Evolutionary conservation across 2,329 filamentous ascomycete species (phyloP).

Genomic region (Thermomyces lanuginosus): DNA sequence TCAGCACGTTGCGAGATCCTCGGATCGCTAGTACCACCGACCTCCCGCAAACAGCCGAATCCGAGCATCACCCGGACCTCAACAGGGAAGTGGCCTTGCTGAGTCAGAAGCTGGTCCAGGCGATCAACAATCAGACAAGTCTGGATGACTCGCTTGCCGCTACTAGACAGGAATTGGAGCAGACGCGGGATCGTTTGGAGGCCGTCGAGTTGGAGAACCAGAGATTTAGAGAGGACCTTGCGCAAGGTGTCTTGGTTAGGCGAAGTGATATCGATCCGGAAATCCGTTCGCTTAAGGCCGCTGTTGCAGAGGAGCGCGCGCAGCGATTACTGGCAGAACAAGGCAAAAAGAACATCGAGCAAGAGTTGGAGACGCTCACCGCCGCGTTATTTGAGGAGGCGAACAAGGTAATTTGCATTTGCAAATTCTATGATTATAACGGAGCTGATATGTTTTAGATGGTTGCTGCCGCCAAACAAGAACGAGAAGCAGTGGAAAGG

Average conservation of each 20-base stretch:
- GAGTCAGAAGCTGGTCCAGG: constrained; percentile 90
- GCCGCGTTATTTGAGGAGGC: constrained; percentile 94
- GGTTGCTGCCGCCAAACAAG: constrained; percentile 76
- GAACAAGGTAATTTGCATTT: constrained; percentile 48
- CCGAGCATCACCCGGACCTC: constrained; percentile 40
- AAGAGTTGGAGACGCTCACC: constrained; percentile 79
- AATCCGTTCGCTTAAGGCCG: constrained; percentile 42
- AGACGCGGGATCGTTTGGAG: constrained; percentile 49
- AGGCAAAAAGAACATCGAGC: constrained; percentile 78
- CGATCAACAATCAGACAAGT: constrained; percentile 88
- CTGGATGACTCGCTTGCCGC: constrained; percentile 76
- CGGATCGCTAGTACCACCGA: constrained; percentile 21
- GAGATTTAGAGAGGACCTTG: constrained; percentile 53
- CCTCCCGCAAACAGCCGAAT: constrained; percentile 19
- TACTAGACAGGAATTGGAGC: constrained; percentile 67
- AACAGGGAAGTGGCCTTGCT: constrained; percentile 70
- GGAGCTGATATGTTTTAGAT: constrained; percentile 36
- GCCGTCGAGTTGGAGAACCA: constrained; percentile 53
- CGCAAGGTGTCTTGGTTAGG: constrained; percentile 58
- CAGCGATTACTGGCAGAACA: constrained; percentile 51
- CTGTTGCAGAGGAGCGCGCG: constrained; percentile 48
- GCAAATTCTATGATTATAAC: not conserved
- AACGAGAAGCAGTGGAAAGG: constrained; percentile 64
- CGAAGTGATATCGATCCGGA: constrained; percentile 60
- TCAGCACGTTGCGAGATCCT: constrained; percentile 33